phyloP scores from a whole-genome alignment of 768 basidiomycete species.

The Postia placenta region DNA sequence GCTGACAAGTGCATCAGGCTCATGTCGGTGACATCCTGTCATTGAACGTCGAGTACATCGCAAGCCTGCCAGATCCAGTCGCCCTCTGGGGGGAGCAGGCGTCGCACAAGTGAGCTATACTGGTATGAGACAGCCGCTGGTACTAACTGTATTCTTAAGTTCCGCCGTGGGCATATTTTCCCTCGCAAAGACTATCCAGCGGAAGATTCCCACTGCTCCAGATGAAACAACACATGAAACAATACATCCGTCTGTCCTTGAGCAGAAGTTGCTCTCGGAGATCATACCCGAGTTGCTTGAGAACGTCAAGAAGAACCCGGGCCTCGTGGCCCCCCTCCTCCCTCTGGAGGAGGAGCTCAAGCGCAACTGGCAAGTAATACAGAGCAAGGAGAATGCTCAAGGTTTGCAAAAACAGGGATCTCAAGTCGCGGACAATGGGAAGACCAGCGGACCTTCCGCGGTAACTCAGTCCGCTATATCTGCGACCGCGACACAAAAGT shows the following conservation, averaged over 20 bases:
- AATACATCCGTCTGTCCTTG: conserved; percentile 54
- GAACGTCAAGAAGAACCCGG: conserved; percentile 35
- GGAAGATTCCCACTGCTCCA: conserved; percentile 39
- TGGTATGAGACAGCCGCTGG: background rate
- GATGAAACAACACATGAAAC: conserved; percentile 49
- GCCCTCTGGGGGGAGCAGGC: conserved; percentile 55
- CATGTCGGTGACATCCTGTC: conserved; percentile 51
- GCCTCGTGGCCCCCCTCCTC: conserved; percentile 36
- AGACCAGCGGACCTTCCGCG: too few relatives aligned
- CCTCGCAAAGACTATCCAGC: conserved; percentile 37
- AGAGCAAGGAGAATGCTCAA: too few relatives aligned
- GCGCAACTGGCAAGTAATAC: conserved; percentile 33
- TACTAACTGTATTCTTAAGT: conserved; percentile 4
- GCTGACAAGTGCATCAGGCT: conserved; percentile 32
- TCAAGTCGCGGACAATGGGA: too few relatives aligned
- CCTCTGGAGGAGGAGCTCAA: conserved; percentile 50
- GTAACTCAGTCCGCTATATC: too few relatives aligned
- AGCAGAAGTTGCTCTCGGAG: conserved; percentile 35
- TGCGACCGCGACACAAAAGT: too few relatives aligned
- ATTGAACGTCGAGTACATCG: conserved; percentile 49
- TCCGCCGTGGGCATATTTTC: conserved; percentile 44
- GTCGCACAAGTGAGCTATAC: conserved; percentile 52
- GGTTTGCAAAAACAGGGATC: too few relatives aligned
- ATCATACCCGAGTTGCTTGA: conserved; percentile 27
- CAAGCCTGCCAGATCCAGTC: conserved; percentile 42